Base-by-base conservation (phyloP, 345 rosid species). In the Gossypium australe region DNA sequence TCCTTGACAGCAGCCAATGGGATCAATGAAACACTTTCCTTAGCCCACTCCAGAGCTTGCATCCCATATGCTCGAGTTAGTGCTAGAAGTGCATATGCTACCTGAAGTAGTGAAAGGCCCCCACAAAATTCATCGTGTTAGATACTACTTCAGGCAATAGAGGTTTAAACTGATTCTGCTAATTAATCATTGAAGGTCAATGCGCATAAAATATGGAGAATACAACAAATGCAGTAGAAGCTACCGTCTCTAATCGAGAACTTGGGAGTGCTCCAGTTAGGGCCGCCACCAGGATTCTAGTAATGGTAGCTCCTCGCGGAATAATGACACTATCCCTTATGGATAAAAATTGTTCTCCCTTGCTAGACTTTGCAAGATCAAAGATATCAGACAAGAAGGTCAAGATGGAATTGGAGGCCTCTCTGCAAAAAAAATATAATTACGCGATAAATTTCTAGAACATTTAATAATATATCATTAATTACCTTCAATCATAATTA, bases 201-300 rank as follows among this genome's bases (percentile, higher is more conserved):
- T 25, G 12, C 38, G 60, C 16, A 64, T 12, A 60, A 69, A 16
- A 47, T 9, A 11, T 53, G 25, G 12, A 22, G 16, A 67, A 38
- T 24, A 47, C 52, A 25, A 62, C 9, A 70, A 59, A 52, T 66
- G 43, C 22, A 72, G 51, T 53, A 71, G 53, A 53, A 34, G 75
- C 73, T 86, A 93, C 98, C 83, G 93, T 84, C 76, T 95, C 98
- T 77, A 95, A 70, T 80, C 97, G 92, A 67, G 98, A 95, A 89
- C 91, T 85, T 34, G 99, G 99, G 51, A 95, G 90, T 74, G 99
- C 99, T 81, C 99, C 99, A 7, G 99, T 84, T 79, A 95, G 79
- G 52, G 97, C 92, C 14, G 98, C 90, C 70, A 95, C 80, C 80
- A 95, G 80, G 77, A 95, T 81, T 93, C 98, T 87, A 65, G 94